Conservation (phyloP, 192 early-diverging fungal genomes). For the Neocallimastix lanati region DNA sequence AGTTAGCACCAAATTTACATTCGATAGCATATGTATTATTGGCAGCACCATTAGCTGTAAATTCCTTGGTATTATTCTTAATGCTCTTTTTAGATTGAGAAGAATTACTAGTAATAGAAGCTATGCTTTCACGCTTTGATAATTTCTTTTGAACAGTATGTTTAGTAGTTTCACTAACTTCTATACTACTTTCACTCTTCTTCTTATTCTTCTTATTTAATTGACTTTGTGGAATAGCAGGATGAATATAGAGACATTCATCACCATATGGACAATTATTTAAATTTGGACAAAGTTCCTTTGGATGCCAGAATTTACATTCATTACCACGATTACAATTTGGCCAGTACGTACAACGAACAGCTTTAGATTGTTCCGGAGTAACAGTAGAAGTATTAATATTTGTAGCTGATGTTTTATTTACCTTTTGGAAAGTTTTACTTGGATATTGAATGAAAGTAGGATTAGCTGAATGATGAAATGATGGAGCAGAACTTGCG, state of each 20-base stretch:
- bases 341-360: conserved; percentile 1
- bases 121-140: neutral
- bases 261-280: conserved; percentile 1
- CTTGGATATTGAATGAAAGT: neutral
- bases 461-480: neutral
- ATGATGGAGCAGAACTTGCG: neutral
- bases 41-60: neutral
- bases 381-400: neutral
- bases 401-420: neutral
- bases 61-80: neutral
- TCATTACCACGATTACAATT: conserved; percentile 1
- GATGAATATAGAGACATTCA: conserved; percentile 2
- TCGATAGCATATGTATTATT: neutral
- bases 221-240: neutral
- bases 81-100: neutral
- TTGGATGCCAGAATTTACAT: conserved; percentile 4
- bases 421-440: neutral
- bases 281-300: conserved; percentile 2
- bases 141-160: neutral
- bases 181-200: neutral
- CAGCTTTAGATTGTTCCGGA: neutral
- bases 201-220: neutral
- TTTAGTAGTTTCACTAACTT: neutral
- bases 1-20: conserved; percentile 12
- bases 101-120: neutral